A percentile compares a stretch with the other conserved stretches of the same genome.
phyloP scores from a whole-genome alignment of 805 yeast species.

The Kazachstania viticola region DNA sequence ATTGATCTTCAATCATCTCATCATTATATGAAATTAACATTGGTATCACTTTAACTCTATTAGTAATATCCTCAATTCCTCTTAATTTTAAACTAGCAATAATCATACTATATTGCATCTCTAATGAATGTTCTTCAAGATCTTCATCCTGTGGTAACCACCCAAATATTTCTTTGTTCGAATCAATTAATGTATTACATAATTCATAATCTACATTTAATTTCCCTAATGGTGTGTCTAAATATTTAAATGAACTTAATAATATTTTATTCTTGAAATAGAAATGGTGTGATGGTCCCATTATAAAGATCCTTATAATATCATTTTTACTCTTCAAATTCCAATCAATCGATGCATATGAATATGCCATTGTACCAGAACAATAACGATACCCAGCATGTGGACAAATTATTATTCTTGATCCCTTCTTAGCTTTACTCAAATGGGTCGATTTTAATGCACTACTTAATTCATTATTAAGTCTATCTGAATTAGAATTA shows the following conservation, averaged over 20 bases:
- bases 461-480: constrained; percentile 40
- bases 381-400: constrained; percentile 91
- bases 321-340: background rate
- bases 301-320: constrained; percentile 54
- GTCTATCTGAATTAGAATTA: constrained; percentile 30
- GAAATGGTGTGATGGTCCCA: constrained; percentile 92
- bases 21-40: constrained; percentile 62
- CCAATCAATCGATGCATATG: constrained; percentile 63
- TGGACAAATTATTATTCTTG: constrained; percentile 31
- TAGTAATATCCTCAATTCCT: constrained; percentile 14
- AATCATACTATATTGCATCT: constrained; percentile 74
- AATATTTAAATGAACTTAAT: constrained; percentile 38
- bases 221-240: constrained; percentile 78
- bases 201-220: constrained; percentile 51
- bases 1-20: constrained; percentile 29
- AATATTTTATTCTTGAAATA: constrained; percentile 55
- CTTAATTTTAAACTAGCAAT: constrained; percentile 43
- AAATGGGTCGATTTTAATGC: constrained; percentile 25
- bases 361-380: constrained; percentile 64
- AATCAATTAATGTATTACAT: constrained; percentile 26
- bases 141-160: constrained; percentile 52
- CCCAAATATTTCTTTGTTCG: constrained; percentile 30
- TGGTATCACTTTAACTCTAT: constrained; percentile 53
- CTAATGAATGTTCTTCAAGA: constrained; percentile 83
- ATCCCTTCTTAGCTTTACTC: constrained; percentile 6